These are phyloP conservation scores for Prosopis cineraria DNA, from an alignment of 306 rosid genomes.

Conservation along the genomic window DNA sequence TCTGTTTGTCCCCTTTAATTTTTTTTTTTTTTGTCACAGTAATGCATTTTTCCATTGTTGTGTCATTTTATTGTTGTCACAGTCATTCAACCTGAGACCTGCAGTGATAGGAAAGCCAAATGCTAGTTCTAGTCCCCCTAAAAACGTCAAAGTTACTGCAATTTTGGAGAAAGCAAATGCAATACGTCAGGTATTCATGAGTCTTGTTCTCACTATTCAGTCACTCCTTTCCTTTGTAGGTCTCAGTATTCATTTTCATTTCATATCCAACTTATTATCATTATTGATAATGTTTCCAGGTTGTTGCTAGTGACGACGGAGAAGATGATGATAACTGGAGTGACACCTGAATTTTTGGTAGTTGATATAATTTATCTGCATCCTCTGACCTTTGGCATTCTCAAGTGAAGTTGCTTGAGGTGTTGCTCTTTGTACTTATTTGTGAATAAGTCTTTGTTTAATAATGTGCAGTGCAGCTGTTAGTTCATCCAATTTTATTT, in stretches of 20 bases:
- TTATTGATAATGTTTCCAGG: slow-evolving; percentile 54
- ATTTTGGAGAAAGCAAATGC: slow-evolving; percentile 96
- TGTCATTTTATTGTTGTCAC: slow-evolving; percentile 34
- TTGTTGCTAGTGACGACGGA: slow-evolving; percentile 86
- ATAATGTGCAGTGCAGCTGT: slow-evolving; percentile 50
- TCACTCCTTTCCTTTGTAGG: neutral
- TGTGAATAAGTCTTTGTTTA: slow-evolving; percentile 58
- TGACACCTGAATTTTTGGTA: slow-evolving; percentile 53
- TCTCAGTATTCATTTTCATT: neutral
- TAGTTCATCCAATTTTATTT: slow-evolving; percentile 38
- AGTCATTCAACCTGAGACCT: slow-evolving; percentile 91
- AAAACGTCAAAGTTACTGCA: slow-evolving; percentile 81
- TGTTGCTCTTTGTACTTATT: slow-evolving; percentile 44
- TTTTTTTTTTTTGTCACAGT: neutral
- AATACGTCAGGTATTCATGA: slow-evolving; percentile 80
- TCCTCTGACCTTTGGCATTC: slow-evolving; percentile 23
- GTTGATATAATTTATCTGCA: neutral
- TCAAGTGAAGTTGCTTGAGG: slow-evolving; percentile 44
- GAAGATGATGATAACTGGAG: slow-evolving; percentile 91
- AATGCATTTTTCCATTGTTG: slow-evolving; percentile 28
- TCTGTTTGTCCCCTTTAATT: neutral
- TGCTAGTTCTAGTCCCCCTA: slow-evolving; percentile 42
- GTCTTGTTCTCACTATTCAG: neutral
- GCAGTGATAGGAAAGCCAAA: slow-evolving; percentile 62
- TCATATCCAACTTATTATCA: slow-evolving; percentile 21